Evolutionary conservation across 768 basidiomycete genomes (phyloP), one percentile per base, ranked within the genome.

Genomic region (Tylopilus intermedius): DNA sequence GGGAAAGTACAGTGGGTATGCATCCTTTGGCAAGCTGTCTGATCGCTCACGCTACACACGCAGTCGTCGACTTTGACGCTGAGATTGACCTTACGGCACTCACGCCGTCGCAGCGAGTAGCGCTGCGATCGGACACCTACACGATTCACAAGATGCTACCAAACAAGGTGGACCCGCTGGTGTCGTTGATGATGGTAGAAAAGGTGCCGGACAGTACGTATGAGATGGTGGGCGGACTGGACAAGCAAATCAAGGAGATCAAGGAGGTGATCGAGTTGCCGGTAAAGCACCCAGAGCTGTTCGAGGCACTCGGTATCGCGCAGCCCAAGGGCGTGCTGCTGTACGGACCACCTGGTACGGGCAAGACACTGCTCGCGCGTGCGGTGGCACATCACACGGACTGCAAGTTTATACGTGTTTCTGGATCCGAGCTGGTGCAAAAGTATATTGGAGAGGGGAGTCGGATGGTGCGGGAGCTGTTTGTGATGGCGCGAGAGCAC

Each of bases 121-220:
- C 95, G 15, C 87, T 99, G 53, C 90, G 94, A 45, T 94, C 94
- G 53, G 95, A 97, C 68, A 91, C 85, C 3, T 97, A 98, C 72
- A 90, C 90, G 43, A 88, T 98, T 57, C 95, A 98, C 79, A 93
- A 91, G 71, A 90, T 98, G 61, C 76, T 98, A 0, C 94, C 94
- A 0, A 96, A 94, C 77, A 97, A 99, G 74, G 89, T 97, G 62
- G 96, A 97, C 71, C 95, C 96, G 4, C 84, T 98, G 38, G 94
- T 98, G 29, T 96, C 94, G 18, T 82, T 98, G 57, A 98, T 98
- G 96, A 97, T 98, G 94, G 95, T 98, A 10, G 95, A 99, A 74
- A 99, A 99, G 70, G 95, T 98, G 0, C 95, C 95, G 0, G 95
- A 98, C 71, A 93, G 90, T 71, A 98, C 96, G 29, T 99, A 99